Conservation (phyloP, 2,329 filamentous ascomycete genomes). For the Penicillium sp. region DNA sequence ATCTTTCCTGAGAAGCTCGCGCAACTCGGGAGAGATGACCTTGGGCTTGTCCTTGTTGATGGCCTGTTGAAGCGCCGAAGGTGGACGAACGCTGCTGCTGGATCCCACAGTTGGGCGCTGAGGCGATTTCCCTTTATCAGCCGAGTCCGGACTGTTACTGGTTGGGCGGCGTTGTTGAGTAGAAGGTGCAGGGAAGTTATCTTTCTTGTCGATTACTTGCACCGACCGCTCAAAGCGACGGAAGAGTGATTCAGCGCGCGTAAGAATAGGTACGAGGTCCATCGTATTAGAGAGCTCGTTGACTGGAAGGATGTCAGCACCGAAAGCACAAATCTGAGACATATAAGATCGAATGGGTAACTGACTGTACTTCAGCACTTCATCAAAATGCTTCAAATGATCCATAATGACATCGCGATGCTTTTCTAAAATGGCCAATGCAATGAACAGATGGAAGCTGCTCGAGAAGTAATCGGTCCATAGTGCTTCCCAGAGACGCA, state of each 20-base stretch:
- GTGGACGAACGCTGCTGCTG: slow-evolving; percentile 27
- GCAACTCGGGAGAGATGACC: slow-evolving; percentile 65
- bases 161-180: slow-evolving; percentile 52
- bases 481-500: slow-evolving; percentile 85
- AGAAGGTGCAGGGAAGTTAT: slow-evolving; percentile 69
- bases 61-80: slow-evolving; percentile 19
- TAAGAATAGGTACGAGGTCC: slow-evolving; percentile 81
- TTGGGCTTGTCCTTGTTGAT: slow-evolving; percentile 42
- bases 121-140: slow-evolving; percentile 37
- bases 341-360: slow-evolving; percentile 16
- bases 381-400: slow-evolving; percentile 91
- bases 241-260: slow-evolving; percentile 87
- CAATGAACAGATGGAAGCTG: slow-evolving; percentile 93
- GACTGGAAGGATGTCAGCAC: slow-evolving; percentile 55
- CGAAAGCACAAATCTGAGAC: neutral
- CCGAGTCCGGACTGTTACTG: slow-evolving; percentile 13
- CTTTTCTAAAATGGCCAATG: slow-evolving; percentile 91
- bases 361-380: slow-evolving; percentile 93
- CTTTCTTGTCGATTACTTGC: slow-evolving; percentile 88
- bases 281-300: slow-evolving; percentile 95
- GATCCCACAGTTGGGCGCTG: slow-evolving; percentile 25
- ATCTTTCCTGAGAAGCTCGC: slow-evolving; percentile 62
- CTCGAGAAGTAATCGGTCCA: slow-evolving; percentile 92
- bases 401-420: slow-evolving; percentile 96
- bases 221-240: slow-evolving; percentile 83